Base-by-base conservation (phyloP, 306 rosid genomes). In the Casuarina equisetifolia region DNA sequence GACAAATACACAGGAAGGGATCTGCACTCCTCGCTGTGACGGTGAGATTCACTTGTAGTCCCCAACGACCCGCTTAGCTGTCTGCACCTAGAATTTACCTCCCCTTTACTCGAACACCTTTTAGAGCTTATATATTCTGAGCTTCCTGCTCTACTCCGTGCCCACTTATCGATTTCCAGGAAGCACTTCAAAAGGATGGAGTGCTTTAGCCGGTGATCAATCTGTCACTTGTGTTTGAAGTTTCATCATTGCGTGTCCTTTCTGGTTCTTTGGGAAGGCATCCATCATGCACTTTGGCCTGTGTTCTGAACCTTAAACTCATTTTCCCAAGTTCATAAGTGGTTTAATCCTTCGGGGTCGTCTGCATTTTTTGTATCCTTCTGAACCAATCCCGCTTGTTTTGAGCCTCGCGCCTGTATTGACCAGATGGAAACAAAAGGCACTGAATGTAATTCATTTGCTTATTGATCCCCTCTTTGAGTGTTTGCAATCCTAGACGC, bases 361-460 rank as follows among this genome's bases (percentile, higher is more conserved):
- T 84, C 72, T 54, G 36, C 77, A 1, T 13, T 25, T 66, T 12
- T 73, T 15, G 68, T 49, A 70, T 53, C 39, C 44, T 39, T 3
- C 61, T 66, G n/a, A 16, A 66, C 17, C 71, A 40, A 38, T 2
- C 5, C 20, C 15, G 20, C 64, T 54, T 76, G n/a, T 46, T 58
- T 74, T 79, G 19, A 72, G 52, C 52, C 70, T 76, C 66, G 71
- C 79, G 36, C 63, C 48, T 25, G 66, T 67, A 48, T 17, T 74
- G 16, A 55, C 43, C 36, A 46, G 43, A 50, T 45, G 63, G 9
- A 64, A 32, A 48, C 70, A 82, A 80, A 57, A 2, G 36, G 36
- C 25, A 57, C 64, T 7, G 19, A 82, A 92, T 86, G 96, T 90
- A 89, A 86, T 59, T 81, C 13, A 39, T n/a, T 46, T 57, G 11